These are phyloP conservation scores for Sarocladium oryzae DNA, from an alignment of 2,329 filamentous ascomycete species.

Conservation along the genomic window DNA sequence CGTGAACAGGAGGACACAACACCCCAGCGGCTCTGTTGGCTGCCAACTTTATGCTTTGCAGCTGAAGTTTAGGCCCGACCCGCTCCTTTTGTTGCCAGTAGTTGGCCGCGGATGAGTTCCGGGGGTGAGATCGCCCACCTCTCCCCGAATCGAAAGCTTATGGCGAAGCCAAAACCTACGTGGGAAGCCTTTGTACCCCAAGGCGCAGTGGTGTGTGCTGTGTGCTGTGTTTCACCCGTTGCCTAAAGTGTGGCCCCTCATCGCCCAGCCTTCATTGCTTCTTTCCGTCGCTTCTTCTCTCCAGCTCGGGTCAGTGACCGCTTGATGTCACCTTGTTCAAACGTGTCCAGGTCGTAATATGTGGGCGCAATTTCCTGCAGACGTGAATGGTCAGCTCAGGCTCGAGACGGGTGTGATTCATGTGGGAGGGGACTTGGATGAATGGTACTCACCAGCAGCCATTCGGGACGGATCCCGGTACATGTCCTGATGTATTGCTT, in stretches of 20 bases:
- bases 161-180: too few relatives aligned
- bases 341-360: constrained; percentile 82
- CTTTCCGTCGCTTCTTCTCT: constrained; percentile 55
- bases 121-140: too few relatives aligned
- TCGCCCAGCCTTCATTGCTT: constrained; percentile 46
- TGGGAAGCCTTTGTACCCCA: too few relatives aligned
- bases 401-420: neutral
- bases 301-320: constrained; percentile 51
- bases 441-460: constrained; percentile 66
- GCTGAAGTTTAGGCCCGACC: too few relatives aligned
- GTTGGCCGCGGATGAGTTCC: too few relatives aligned
- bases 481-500: constrained; percentile 98
- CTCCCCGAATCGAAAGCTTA: too few relatives aligned
- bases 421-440: constrained; percentile 2
- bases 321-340: constrained; percentile 83
- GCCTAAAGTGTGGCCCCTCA: constrained; percentile 18
- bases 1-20: too few relatives aligned
- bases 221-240: neutral
- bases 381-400: constrained; percentile 4
- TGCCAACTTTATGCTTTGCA: too few relatives aligned
- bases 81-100: too few relatives aligned
- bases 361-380: constrained; percentile 79
- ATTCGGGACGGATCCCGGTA: constrained; percentile 86
- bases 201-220: too few relatives aligned
- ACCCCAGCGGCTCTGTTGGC: too few relatives aligned